These are phyloP conservation scores for Umbelopsis sp. DNA, from an alignment of 192 early-diverging fungal species.

Conservation along the genomic window DNA sequence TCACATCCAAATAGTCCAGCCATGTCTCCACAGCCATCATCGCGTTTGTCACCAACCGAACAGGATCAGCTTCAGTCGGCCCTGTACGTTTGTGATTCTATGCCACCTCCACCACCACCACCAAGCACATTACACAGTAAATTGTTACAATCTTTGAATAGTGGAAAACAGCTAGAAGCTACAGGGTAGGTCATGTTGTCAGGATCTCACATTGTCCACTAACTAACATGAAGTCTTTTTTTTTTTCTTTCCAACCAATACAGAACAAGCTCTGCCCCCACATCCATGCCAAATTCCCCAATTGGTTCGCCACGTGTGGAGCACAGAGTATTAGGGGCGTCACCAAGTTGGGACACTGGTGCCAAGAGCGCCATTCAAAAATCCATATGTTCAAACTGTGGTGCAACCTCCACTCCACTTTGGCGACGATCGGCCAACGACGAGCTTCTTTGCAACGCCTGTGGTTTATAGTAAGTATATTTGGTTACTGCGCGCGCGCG, in stretches of 20 bases:
- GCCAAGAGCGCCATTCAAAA: neutral
- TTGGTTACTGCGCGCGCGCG: no score
- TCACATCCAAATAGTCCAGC: constrained; percentile 8
- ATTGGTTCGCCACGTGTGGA: constrained; percentile 12
- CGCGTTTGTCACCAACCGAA: neutral
- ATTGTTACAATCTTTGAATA: neutral
- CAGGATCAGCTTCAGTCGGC: constrained; percentile 2
- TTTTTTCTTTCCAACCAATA: neutral
- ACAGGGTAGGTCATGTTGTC: neutral
- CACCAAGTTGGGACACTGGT: constrained; percentile 11
- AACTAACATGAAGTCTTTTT: neutral
- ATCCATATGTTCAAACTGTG: constrained; percentile 68
- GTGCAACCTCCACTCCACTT: constrained; percentile 84
- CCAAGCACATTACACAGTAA: constrained; percentile 3
- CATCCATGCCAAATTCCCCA: constrained; percentile 12
- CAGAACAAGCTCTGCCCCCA: neutral
- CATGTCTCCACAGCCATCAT: neutral
- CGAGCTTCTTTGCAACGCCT: constrained; percentile 93
- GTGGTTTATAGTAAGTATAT: constrained; percentile 82
- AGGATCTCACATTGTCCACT: neutral
- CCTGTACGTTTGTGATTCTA: neutral
- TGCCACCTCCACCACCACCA: constrained; percentile 6
- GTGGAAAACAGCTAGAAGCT: neutral
- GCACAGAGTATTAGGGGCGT: constrained; percentile 13
- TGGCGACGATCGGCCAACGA: constrained; percentile 91